Evolutionary conservation across 2,329 filamentous ascomycete species (phyloP).

Genomic region (Alternaria burnsii): DNA sequence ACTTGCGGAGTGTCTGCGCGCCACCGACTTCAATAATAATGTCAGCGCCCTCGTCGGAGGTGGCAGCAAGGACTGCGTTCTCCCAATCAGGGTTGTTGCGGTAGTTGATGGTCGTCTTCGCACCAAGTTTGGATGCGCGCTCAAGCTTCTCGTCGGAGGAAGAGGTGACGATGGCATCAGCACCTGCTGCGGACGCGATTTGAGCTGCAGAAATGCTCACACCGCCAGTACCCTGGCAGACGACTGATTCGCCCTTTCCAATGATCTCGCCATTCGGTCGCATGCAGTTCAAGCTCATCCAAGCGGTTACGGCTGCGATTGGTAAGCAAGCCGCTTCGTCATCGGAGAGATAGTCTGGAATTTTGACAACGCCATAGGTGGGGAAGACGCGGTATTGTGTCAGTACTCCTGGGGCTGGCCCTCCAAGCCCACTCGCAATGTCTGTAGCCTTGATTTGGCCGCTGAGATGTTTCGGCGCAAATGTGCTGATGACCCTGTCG

Average conservation of each 20-base stretch:
- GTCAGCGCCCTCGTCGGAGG: conserved; percentile 54
- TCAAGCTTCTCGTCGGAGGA: conserved; percentile 64
- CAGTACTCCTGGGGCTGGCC: conserved; percentile 67
- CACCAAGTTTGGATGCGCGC: conserved; percentile 64
- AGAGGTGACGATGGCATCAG: conserved; percentile 65
- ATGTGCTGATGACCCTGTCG: conserved; percentile 73
- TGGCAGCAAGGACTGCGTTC: conserved; percentile 61
- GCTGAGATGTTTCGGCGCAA: conserved; percentile 64
- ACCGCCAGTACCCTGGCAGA: conserved; percentile 58
- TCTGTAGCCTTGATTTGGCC: conserved; percentile 67
- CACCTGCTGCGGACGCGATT: conserved; percentile 54
- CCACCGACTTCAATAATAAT: conserved; percentile 63
- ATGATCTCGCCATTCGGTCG: conserved; percentile 62
- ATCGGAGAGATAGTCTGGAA: conserved; percentile 65
- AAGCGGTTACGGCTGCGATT: conserved; percentile 69
- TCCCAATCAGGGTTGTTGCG: conserved; percentile 67
- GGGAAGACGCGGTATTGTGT: conserved; percentile 68
- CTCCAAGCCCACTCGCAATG: conserved; percentile 66
- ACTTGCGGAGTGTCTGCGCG: conserved; percentile 58
- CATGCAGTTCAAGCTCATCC: conserved; percentile 71
- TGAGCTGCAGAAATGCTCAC: conserved; percentile 52
- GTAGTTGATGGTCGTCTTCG: conserved; percentile 69
- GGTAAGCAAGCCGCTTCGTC: conserved; percentile 69
- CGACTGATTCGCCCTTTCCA: conserved; percentile 50
- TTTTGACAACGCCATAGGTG: conserved; percentile 63